Evolutionary conservation across 2,329 filamentous ascomycete species (phyloP).

Genomic region (Madurella fahalii): DNA sequence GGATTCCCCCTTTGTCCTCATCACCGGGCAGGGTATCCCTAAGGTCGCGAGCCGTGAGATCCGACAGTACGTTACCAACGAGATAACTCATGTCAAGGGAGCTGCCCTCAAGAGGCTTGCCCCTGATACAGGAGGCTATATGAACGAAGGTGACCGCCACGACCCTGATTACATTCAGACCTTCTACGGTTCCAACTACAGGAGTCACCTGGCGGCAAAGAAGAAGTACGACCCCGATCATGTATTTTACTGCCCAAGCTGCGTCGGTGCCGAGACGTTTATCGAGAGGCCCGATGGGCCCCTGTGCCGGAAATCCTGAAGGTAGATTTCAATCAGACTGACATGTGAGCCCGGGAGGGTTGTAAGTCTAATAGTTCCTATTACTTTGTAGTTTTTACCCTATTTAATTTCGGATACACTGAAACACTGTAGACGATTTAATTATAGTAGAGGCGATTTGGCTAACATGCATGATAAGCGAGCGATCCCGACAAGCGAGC

Average conservation of each 20-base stretch:
- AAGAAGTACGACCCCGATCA: slow-evolving; percentile 30
- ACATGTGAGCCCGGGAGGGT: too few species aligned
- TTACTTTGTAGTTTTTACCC: too few species aligned
- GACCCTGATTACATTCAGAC: slow-evolving; percentile 30
- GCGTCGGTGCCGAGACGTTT: slow-evolving; percentile 29
- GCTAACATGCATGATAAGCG: too few species aligned
- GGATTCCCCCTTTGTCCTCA: slow-evolving; percentile 6
- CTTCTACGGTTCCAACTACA: slow-evolving; percentile 33
- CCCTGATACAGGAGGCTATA: slow-evolving; percentile 24
- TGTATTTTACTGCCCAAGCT: slow-evolving; percentile 30
- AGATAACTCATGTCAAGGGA: slow-evolving; percentile 10
- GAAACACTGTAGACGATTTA: too few species aligned
- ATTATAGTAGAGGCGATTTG: too few species aligned
- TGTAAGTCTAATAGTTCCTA: too few species aligned
- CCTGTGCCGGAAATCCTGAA: slow-evolving; percentile 5
- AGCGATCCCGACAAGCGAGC: too few species aligned
- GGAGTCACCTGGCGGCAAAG: slow-evolving; percentile 29
- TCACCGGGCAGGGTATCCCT: slow-evolving; percentile 9
- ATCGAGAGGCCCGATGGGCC: slow-evolving; percentile 12
- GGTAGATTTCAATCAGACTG: too few species aligned
- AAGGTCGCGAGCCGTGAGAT: slow-evolving; percentile 1
- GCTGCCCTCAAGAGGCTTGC: slow-evolving; percentile 11
- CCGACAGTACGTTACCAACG: background rate
- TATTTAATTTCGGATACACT: too few species aligned
- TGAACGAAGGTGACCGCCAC: slow-evolving; percentile 32